Base-by-base conservation (phyloP, 352 stramenopile genomes). In the Pythium dissimile region DNA sequence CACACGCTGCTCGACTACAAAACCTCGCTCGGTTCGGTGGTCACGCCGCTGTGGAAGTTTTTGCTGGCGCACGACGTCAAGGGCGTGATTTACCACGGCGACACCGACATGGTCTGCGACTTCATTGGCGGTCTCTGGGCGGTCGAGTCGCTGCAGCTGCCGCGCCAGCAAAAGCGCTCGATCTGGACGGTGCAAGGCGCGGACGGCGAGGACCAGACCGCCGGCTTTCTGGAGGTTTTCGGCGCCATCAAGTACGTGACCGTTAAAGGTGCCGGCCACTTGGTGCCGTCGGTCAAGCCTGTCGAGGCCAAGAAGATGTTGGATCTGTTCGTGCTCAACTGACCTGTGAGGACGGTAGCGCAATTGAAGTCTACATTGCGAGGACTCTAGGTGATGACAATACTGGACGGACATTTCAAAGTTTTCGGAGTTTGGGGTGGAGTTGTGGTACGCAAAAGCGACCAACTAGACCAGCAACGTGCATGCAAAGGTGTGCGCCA, bases 251-350 rank as follows among this genome's bases (percentile, higher is more conserved):
- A 66, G 23, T 98, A 94, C 65, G 54, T 97, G 44, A 98, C 90
- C 0, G 92, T 98, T 54, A 90, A 94, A 49, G 91, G 89, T 12
- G 86, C 87, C 1, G 93, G 93, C 15, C 89, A 97, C 62, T 75
- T 97, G 53, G 90, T 97, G 46, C 91, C 89, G 1, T 75, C 78
- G 62, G 86, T 78, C 64, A 92, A 97, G 59, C 79, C 79, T 5
- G 53, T 74, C 15, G 75, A 86, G 48, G 74, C 79, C 20, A 84
- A 84, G 60, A 69, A 77, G 62, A 88, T 89, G 79, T 71, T 89
- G 31, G 73, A 89, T 56, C 54, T 78, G 43, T 89, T 86, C 47
- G 72, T 89, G 31, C 62, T 89, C 26, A 82, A 83, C 53, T 54
- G 59, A 47, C 54, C 60, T 8, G 4, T 13, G 2, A 38, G 9